phyloP scores from a whole-genome alignment of 108 stramenopile genomes.

The Fragilariopsis cylindrus region DNA sequence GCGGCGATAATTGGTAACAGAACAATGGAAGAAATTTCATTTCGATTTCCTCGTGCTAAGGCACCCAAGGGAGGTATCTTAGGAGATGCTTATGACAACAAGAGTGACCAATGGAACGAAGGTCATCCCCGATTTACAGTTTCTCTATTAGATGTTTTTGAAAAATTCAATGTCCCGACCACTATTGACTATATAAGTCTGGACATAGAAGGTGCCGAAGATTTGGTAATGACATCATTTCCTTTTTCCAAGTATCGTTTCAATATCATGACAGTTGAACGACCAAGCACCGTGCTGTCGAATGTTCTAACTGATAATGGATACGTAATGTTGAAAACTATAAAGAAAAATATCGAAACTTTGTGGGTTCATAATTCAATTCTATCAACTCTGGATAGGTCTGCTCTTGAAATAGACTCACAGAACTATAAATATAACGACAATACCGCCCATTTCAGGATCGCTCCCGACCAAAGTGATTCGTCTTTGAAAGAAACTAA shows the following conservation, averaged over 20 bases:
- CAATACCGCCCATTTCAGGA: constrained; percentile 5
- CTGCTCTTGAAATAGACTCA: constrained; percentile 27
- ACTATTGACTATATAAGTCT: constrained; percentile 63
- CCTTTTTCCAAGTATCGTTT: constrained; percentile 53
- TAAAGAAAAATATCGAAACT: constrained; percentile 17
- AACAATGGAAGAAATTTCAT: constrained; percentile 45
- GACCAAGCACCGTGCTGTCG: constrained; percentile 39
- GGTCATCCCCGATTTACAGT: constrained; percentile 38
- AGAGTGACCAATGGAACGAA: constrained; percentile 9
- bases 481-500: background rate
- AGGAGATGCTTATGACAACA: constrained; percentile 52
- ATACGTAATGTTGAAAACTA: constrained; percentile 20
- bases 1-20: constrained; percentile 48
- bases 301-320: constrained; percentile 25
- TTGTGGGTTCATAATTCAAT: constrained; percentile 27
- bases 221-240: constrained; percentile 53
- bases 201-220: constrained; percentile 75
- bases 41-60: constrained; percentile 31
- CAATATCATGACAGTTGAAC: constrained; percentile 54
- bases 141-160: constrained; percentile 47
- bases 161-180: constrained; percentile 40
- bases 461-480: constrained; percentile 15
- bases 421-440: constrained; percentile 31
- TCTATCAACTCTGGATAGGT: constrained; percentile 4
- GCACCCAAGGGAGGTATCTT: constrained; percentile 62